Percentiles rank a stretch among this genome's conserved stretches.
Conservation (phyloP, 2,329 filamentous ascomycete species). For the Ophiostoma sp. region DNA sequence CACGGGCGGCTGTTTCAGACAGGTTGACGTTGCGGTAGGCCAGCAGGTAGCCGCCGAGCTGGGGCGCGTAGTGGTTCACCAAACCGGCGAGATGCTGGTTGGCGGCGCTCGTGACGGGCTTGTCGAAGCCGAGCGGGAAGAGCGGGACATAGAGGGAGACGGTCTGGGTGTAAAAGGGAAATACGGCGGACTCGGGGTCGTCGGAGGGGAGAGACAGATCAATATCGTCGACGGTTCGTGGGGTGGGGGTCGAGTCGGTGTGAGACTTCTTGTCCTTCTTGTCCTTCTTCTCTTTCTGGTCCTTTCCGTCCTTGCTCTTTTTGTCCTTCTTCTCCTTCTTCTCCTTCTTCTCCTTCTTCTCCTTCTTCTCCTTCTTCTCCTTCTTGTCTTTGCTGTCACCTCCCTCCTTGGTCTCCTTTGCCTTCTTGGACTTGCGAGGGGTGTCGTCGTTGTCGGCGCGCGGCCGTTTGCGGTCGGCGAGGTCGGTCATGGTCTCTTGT, state of each 20-base stretch:
- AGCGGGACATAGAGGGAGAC: constrained; percentile 78
- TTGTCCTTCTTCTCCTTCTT: neutral
- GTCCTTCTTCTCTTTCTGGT: neutral
- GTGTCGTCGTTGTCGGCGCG: constrained; percentile 21
- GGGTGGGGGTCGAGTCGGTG: neutral
- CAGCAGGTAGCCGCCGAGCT: constrained; percentile 71
- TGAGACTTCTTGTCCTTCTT: neutral
- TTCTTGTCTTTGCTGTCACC: constrained; percentile 19
- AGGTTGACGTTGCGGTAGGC: constrained; percentile 70
- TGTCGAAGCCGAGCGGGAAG: constrained; percentile 67
- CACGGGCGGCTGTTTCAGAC: constrained; percentile 57
- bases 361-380: constrained; percentile 22
- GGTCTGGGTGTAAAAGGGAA: constrained; percentile 77
- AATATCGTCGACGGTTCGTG: neutral
- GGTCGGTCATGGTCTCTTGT: constrained; percentile 16
- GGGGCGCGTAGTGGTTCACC: constrained; percentile 73
- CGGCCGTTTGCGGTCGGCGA: constrained; percentile 23
- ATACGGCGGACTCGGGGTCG: constrained; percentile 35
- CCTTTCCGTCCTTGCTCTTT: neutral
- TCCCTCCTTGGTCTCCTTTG: constrained; percentile 21
- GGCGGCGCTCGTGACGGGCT: constrained; percentile 69
- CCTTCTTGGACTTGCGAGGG: constrained; percentile 27
- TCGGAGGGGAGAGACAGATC: neutral
- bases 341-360: neutral
- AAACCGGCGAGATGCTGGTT: constrained; percentile 74